Evolutionary conservation across 2,329 filamentous ascomycete species (phyloP), one percentile per base, ranked within the genome.

Genomic region (Neofusicoccum laricinum): DNA sequence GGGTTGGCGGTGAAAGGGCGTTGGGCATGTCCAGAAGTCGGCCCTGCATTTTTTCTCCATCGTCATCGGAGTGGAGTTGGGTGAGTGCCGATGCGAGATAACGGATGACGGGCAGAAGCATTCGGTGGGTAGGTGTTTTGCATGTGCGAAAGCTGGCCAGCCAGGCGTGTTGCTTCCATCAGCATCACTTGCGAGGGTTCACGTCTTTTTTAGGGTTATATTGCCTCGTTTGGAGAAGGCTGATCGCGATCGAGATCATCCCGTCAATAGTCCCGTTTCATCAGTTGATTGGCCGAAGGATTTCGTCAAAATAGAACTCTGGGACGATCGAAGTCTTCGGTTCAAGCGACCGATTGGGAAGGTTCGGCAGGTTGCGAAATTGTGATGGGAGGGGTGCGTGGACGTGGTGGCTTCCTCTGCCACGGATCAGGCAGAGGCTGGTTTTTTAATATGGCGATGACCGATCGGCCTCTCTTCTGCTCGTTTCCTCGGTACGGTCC

Each of bases 401-500:
- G 25, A 30, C 25, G 25, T 30, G 1, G 25, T 4, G 5, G 25
- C 7, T 6, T 30, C 25, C 25, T 30, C 25, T 30, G 25, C 25
- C 25, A 30, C 25, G 25, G 25, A 30, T 30, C 25, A 14, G 40
- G 40, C 40, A 17, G 40, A 43, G 55, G 4, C 30, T 17, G 41
- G 25, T 30, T 32, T 21, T 36, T 46, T 43, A 59, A 32, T 3
- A 46, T 14, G 30, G 25, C 21, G 40, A 32, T 43, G 40, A 7
- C 32, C 41, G 40, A 59, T 43, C 53, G 53, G 10, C 55, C 41
- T n/a, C 41, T 34, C 6, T 46, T 19, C 30, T 21, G 30, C 41
- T 59, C 55, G 55, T 59, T 59, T 59, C 25, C 43, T 59, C 55
- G 55, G 55, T 34, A 46, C 55, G 55, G 55, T 46, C 55, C 55